Conservation (phyloP, 768 basidiomycete genomes). For the Mycena alexandri region DNA sequence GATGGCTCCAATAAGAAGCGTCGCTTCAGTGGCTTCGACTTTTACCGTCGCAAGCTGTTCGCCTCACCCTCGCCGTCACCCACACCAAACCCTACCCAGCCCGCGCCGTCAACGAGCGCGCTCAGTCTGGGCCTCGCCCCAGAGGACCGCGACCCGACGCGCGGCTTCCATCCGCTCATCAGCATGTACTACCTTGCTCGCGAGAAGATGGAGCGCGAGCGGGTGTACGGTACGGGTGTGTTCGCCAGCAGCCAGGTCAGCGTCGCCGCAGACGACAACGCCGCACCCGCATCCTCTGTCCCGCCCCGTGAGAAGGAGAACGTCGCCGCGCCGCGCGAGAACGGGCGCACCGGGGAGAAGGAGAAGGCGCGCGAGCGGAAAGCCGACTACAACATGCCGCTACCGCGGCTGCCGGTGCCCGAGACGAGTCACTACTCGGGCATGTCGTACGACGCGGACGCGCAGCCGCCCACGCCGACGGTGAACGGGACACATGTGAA, state of each 20-base stretch:
- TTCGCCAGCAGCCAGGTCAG: slow-evolving; percentile 68
- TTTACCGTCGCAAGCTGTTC: slow-evolving; percentile 91
- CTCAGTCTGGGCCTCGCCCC: slow-evolving; percentile 49
- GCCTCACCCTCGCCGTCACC: slow-evolving; percentile 54
- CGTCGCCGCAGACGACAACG: slow-evolving; percentile 54
- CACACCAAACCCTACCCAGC: slow-evolving; percentile 20
- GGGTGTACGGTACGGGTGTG: slow-evolving; percentile 76
- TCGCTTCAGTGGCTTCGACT: slow-evolving; percentile 95
- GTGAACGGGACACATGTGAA: slow-evolving; percentile 18
- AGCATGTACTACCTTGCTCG: slow-evolving; percentile 97
- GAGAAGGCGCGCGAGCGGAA: slow-evolving; percentile 60
- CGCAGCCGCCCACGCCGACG: slow-evolving; percentile 41
- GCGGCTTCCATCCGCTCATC: slow-evolving; percentile 93
- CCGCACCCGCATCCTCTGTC: neutral
- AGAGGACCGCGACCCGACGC: slow-evolving; percentile 76
- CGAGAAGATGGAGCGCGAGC: slow-evolving; percentile 95
- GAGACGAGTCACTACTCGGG: slow-evolving; percentile 78
- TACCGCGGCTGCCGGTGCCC: slow-evolving; percentile 43
- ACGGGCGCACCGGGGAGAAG: slow-evolving; percentile 68
- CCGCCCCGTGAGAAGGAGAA: slow-evolving; percentile 21
- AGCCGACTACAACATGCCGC: slow-evolving; percentile 77
- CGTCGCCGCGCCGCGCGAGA: slow-evolving; percentile 50
- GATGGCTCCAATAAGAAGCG: slow-evolving; percentile 25
- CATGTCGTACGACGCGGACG: slow-evolving; percentile 78
- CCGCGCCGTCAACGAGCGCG: slow-evolving; percentile 52